Conservation (phyloP, 129 eudicot species). For the Arctium minus region DNA sequence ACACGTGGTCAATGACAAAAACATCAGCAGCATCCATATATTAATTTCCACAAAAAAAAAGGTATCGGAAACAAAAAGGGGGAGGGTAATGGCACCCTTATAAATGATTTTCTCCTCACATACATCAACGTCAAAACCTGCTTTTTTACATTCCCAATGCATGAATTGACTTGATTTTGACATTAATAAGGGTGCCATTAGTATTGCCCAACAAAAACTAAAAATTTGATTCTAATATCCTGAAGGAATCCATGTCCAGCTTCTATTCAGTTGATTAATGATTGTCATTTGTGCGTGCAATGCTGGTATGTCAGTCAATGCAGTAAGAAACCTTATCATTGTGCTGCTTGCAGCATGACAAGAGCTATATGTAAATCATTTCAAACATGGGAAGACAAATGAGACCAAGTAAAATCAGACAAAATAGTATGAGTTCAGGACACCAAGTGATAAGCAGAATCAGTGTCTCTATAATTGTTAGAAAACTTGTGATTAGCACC, state of each 20-base stretch:
- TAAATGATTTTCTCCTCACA: too few relatives aligned
- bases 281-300: background rate
- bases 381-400: background rate
- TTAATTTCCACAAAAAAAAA: background rate
- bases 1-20: conserved; percentile 35
- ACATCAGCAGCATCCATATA: background rate
- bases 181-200: too few relatives aligned
- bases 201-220: background rate
- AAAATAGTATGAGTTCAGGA: background rate
- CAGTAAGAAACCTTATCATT: background rate
- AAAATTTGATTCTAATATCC: background rate
- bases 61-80: background rate
- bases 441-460: background rate
- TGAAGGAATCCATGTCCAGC: background rate
- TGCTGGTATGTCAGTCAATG: background rate
- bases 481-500: background rate
- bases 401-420: background rate
- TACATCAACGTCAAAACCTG: too few relatives aligned
- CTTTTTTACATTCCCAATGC: too few relatives aligned
- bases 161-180: too few relatives aligned
- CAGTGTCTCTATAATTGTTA: background rate
- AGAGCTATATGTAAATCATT: background rate
- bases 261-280: background rate
- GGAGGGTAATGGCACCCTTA: too few relatives aligned
- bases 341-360: background rate